Base-by-base conservation (phyloP, 2,329 filamentous ascomycete genomes). In the Lasiodiplodia sp. region DNA sequence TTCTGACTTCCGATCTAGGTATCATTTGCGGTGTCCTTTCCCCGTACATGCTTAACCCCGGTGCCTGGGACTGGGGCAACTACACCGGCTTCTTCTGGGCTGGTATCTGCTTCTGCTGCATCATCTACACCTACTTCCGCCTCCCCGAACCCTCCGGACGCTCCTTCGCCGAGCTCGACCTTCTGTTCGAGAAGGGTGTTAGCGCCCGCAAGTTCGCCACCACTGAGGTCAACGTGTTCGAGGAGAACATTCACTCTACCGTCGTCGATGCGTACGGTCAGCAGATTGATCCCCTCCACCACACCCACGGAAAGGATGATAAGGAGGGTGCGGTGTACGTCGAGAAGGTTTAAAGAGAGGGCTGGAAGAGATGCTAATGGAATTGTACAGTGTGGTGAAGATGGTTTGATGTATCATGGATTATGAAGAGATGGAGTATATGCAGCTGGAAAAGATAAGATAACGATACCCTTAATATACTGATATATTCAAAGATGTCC, bases 21-120 rank as follows among this genome's bases (percentile, higher is more conserved):
- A 97, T 97, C 72, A 82, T 97, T 74, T 92, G 90, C 76, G 90
- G 89, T 63, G 91, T 97, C 4, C 80, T 97, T 51, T 96, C 93
- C 0, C 94, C 94, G 0, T 97, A 96, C 81, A 97, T 97, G 94
- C 86, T 97, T 52, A 97, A 97, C 81, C 93, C 94, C 0, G 86
- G 84, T 1, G 91, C 89, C 0, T 97, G 94, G 94, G 84, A 96
- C 80, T 97, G 93, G 94, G 86, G 88, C 70, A 96, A 96, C 81
- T 96, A 87, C 74, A 88, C 93, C 0, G 93, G 94, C 34, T 96
- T 97, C 82, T 96, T 96, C 84, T 93, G 93, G 92, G 90, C 88
- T 16, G 92, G 90, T 0, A 90, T 93, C 68, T 95, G 92, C 80
- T 92, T 93, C 81, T 80, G 89, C 67, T 96, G 92, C 82, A 88